Evolutionary conservation across 352 stramenopile species (phyloP), one percentile per base, ranked within the genome.

Genomic region (Peronospora farinosa): DNA sequence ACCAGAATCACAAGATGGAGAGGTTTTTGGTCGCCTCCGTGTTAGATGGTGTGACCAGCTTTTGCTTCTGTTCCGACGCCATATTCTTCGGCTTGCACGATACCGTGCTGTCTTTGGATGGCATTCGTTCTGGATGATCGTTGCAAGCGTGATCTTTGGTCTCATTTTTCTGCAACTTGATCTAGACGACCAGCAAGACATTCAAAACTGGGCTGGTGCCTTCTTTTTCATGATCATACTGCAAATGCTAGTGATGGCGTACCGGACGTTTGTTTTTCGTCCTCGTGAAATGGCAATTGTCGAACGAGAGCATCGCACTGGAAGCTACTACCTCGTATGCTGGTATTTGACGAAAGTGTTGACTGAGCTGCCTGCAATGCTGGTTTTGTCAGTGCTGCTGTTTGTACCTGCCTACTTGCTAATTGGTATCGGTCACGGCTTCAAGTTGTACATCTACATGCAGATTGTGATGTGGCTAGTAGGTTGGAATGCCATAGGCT

Each of bases 91-190:
- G 33, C 43, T 84, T 5, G 31, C 62, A 5, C 69, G 73, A n/a
- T 72, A 74, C 31, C 45, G 56, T 16, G 42, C 47, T 3, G 48
- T 55, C 3, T 74, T 84, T 27, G 41, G 54, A 7, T 87, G 51
- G 62, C 69, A 67, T 52, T 55, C 48, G 32, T 47, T 60, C 23
- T 82, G 37, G 44, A 82, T 64, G 50, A 36, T 80, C 40, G 15
- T 74, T 33, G 45, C 72, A 1, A 58, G 67, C 9, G 40, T 84
- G 5, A 42, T 77, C 13, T 63, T 78, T 9, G 69, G 69, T 0
- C 43, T 84, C 1, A 65, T 78, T 40, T 84, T 72, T 51, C 39
- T 74, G n/a, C 67, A 78, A 38, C 50, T 80, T 0, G 54, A 74
- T 16, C 3, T 72, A 33, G 31, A 64, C 15, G 42, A 57, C 8